Evolutionary conservation across 78 protist species (phyloP), one percentile per base, ranked within the genome.

Genomic region (Mastigamoeba balamuthi): DNA sequence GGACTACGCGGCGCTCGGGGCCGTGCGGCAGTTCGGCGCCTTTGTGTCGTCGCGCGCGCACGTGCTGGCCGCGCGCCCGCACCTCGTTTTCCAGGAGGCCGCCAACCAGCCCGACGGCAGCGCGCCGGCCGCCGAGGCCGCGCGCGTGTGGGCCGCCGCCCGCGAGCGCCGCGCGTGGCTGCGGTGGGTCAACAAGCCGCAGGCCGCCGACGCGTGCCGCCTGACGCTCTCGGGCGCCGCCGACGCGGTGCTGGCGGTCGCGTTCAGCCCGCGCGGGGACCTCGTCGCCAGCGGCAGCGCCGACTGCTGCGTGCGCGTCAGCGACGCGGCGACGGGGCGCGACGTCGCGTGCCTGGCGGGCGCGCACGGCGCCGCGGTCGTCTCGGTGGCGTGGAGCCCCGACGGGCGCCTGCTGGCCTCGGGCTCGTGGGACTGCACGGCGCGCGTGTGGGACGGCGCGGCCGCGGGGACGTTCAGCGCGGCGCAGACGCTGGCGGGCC

Each of bases 21-120:
- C 69, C 1, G 36, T 83, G 40, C 52, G 43, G 38, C 82, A 83
- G 33, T 83, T 83, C 29, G 68, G 48, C 40, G 48, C n/a, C n/a
- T 77, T 84, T n/a, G 53, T 84, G 27, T 44, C 75, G 0, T 4
- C 69, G 2, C 38, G 48, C 9, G 53, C 84, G 6, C 84, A 80
- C 8, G 77, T 80, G 17, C 74, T 84, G 17, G 43, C 75, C 3
- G 30, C 40, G 8, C 69, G 77, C 28, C 88, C 88, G 28, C 69
- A 78, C 3, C 72, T 84, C 42, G 44, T 64, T 5, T 81, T 77
- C 86, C 88, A 84, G 65, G 78, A 84, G 82, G 88, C 88, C 25
- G 52, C n/a, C 40, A 84, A 84, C 8, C 85, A 81, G 66, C 88
- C 88, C 42, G 33, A 68, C 36, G 77, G 17, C 38, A 66, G 27